These are phyloP conservation scores for Geoglossum glabrum DNA, from an alignment of 495 filamentous ascomycete genomes.

Conservation along the genomic window DNA sequence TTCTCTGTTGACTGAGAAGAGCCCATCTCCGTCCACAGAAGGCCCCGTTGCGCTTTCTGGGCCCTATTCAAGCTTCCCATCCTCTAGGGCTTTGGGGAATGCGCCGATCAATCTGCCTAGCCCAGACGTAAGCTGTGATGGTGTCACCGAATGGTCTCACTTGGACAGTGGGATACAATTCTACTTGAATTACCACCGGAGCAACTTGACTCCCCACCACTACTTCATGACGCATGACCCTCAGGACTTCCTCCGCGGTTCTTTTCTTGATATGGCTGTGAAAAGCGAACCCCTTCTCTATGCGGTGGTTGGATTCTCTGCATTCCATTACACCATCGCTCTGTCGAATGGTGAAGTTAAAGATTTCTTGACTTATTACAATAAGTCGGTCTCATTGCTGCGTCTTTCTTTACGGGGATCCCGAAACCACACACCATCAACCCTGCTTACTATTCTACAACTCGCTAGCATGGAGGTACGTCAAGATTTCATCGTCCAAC, in stretches of 20 bases:
- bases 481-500: neutral
- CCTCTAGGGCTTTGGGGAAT: conserved; percentile 13
- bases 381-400: conserved; percentile 60
- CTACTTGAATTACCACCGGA: conserved; percentile 58
- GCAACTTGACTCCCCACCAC: conserved; percentile 57
- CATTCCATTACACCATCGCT: conserved; percentile 62
- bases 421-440: conserved; percentile 51
- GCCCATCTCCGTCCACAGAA: conserved; percentile 17
- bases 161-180: conserved; percentile 21
- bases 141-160: conserved; percentile 15
- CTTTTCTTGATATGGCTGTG: conserved; percentile 48
- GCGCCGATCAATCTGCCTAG: conserved; percentile 1
- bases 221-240: conserved; percentile 53
- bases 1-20: conserved; percentile 11
- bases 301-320: conserved; percentile 76
- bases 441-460: conserved; percentile 72
- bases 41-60: conserved; percentile 7
- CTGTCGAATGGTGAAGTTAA: conserved; percentile 48
- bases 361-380: conserved; percentile 77
- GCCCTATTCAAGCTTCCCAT: conserved; percentile 6
- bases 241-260: conserved; percentile 49
- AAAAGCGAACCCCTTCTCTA: conserved; percentile 69
- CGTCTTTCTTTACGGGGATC: conserved; percentile 47
- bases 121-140: neutral
- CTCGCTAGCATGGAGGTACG: conserved; percentile 83